Percentiles rank a stretch among this genome's conserved stretches.
phyloP scores from a whole-genome alignment of 2,329 filamentous ascomycete species.

The Fusarium chlamydosporum region DNA sequence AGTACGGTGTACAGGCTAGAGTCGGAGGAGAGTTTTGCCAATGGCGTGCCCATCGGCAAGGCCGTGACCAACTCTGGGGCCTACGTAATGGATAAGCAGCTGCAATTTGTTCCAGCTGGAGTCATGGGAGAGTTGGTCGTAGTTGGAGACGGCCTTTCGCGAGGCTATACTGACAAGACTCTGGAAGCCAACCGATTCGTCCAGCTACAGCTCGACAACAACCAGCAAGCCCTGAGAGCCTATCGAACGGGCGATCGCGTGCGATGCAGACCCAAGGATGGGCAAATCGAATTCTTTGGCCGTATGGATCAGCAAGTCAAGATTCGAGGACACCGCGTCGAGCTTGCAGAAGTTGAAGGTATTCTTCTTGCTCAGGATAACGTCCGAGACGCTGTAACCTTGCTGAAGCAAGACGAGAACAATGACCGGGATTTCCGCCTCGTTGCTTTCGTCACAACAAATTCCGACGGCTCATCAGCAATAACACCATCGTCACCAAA shows the following conservation, averaged over 20 bases:
- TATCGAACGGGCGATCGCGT: constrained; percentile 48
- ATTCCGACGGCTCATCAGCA: no score
- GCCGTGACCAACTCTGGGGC: constrained; percentile 43
- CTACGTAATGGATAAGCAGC: constrained; percentile 46
- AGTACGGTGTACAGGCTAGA: constrained; percentile 16
- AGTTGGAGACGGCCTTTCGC: constrained; percentile 39
- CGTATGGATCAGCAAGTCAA: constrained; percentile 41
- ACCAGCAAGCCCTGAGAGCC: background rate
- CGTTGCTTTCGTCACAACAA: no score
- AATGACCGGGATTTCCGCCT: no score
- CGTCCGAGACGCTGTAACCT: no score
- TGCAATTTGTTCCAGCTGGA: constrained; percentile 46
- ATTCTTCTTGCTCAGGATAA: no score
- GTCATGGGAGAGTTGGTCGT: constrained; percentile 51
- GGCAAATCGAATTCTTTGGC: constrained; percentile 49
- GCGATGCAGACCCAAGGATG: constrained; percentile 41
- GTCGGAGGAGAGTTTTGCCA: background rate
- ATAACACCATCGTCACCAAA: no score
- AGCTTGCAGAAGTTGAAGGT: no score
- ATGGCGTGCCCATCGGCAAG: constrained; percentile 43
- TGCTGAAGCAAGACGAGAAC: no score
- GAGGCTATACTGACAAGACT: constrained; percentile 38
- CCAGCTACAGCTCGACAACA: background rate
- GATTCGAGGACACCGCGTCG: no score
- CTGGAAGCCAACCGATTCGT: constrained; percentile 39